Evolutionary conservation across 169 alveolate species (phyloP), one percentile per base, ranked within the genome.

Genomic region (Eimeria tenella): DNA sequence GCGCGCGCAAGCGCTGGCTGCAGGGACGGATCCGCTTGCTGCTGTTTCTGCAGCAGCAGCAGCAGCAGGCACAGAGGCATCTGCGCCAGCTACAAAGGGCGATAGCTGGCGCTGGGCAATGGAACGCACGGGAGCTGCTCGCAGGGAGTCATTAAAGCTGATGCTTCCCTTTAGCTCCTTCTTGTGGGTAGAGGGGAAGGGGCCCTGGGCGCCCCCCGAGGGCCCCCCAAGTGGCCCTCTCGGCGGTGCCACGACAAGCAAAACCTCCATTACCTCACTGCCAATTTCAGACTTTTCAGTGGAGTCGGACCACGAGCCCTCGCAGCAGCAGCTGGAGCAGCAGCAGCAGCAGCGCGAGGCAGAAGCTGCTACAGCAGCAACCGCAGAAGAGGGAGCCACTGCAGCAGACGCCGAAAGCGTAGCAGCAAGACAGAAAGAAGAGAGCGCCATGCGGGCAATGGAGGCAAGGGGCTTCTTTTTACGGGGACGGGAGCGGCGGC

Each of bases 21-120:
- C 42, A 31, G 42, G 42, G 42, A 2, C 42, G 42, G 42, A 31
- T 31, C 42, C 42, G 42, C 42, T 31, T 31, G 42, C 42, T 58
- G 68, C 68, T 11, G 68, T 17, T 17, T 11, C 68, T 58, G 68
- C 68, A 58, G 68, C 68, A 58, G 68, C 11, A 10, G 21, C 68
- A 58, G 68, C 68, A 58, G 68, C 68, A 58, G 68, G 21, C 11
- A 17, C 68, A 58, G 68, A 10, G 19, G 68, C 21, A 17, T 17
- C 68, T 58, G 68, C 21, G 49, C 11, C 11, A 23, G 42, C 77
- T 17, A 68, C 77, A n/a, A 13, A n/a, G 77, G 77, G 77, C n/a
- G 77, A 68, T 5, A 68, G 77, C 31, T 68, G n/a, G 77, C n/a
- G 77, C 11, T 68, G 77, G 77, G 77, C 77, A 15, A 13, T n/a